phyloP scores from a whole-genome alignment of 257 asterid genomes.

The Ocimum tenuiflorum region DNA sequence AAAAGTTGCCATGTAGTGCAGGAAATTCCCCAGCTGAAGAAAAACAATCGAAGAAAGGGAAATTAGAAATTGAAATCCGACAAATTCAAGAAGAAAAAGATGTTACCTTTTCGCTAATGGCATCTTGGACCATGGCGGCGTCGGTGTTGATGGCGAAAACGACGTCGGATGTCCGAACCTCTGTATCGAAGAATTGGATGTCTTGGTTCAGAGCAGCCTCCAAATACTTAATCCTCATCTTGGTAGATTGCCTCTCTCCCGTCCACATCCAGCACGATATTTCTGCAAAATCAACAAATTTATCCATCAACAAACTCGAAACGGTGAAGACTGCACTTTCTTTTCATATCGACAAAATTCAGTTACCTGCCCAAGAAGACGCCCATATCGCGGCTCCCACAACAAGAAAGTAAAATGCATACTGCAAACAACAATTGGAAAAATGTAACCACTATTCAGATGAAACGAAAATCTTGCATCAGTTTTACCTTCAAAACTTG shows the following conservation, averaged over 20 bases:
- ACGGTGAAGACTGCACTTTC: not conserved
- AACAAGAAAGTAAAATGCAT: conserved; percentile 91
- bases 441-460: not conserved
- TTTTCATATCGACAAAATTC: no score
- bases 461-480: not conserved
- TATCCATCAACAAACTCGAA: not conserved
- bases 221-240: conserved; percentile 77
- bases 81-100: not conserved
- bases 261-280: conserved; percentile 99
- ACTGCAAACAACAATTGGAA: conserved; percentile 43
- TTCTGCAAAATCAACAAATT: conserved; percentile 35
- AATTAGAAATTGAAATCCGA: conserved; percentile 2
- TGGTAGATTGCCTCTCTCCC: conserved; percentile 89
- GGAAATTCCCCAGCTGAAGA: conserved; percentile 80
- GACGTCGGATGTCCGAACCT: conserved; percentile 85
- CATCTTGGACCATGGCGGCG: conserved; percentile 91
- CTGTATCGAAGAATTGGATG: conserved; percentile 74
- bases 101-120: conserved; percentile 85
- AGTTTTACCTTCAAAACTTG: conserved; percentile 74
- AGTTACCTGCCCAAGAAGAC: conserved; percentile 99
- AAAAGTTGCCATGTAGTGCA: conserved; percentile 92
- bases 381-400: conserved; percentile 99
- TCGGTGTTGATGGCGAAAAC: conserved; percentile 88
- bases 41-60: not conserved
- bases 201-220: conserved; percentile 88